Percentiles rank a stretch among this genome's conserved stretches.
Conservation (phyloP, 768 basidiomycete genomes). For the Boletus subcaerulescens region DNA sequence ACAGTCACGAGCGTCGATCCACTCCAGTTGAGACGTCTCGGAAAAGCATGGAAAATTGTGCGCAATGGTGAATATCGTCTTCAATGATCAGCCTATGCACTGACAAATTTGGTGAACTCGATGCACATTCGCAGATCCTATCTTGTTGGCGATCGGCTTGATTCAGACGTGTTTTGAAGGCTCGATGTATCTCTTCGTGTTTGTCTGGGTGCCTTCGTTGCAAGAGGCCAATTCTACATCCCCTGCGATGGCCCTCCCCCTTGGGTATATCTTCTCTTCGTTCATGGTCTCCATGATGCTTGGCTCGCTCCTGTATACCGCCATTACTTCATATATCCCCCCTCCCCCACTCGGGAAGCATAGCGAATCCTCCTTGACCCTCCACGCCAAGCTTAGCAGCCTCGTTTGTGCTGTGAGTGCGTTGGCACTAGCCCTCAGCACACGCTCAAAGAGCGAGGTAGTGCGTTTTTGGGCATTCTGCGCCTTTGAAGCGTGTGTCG, state of each 20-base stretch:
- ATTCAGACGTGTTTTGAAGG: slow-evolving; percentile 83
- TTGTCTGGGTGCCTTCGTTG: slow-evolving; percentile 75
- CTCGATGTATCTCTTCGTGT: slow-evolving; percentile 83
- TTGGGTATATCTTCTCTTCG: slow-evolving; percentile 77
- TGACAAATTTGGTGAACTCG: neutral
- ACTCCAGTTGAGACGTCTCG: slow-evolving; percentile 52
- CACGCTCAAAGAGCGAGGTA: slow-evolving; percentile 42
- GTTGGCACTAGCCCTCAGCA: slow-evolving; percentile 50
- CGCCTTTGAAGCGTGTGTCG: slow-evolving; percentile 71
- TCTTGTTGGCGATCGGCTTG: slow-evolving; percentile 62
- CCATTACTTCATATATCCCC: slow-evolving; percentile 38
- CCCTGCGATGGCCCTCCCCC: slow-evolving; percentile 46
- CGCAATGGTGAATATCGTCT: slow-evolving; percentile 38
- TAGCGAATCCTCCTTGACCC: slow-evolving; percentile 41
- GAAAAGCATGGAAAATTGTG: slow-evolving; percentile 58
- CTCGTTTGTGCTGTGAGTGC: slow-evolving; percentile 59
- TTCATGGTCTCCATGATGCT: slow-evolving; percentile 86
- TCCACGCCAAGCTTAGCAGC: slow-evolving; percentile 68
- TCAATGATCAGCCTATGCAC: neutral
- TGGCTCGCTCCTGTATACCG: slow-evolving; percentile 68
- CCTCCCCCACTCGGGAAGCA: slow-evolving; percentile 20
- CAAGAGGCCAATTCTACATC: slow-evolving; percentile 53
- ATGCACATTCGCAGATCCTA: slow-evolving; percentile 42
- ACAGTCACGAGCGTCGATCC: slow-evolving; percentile 30
- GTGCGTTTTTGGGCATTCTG: slow-evolving; percentile 72